These are phyloP conservation scores for Phytophthora fragariae DNA, from an alignment of 352 stramenopile species.

Conservation along the genomic window DNA sequence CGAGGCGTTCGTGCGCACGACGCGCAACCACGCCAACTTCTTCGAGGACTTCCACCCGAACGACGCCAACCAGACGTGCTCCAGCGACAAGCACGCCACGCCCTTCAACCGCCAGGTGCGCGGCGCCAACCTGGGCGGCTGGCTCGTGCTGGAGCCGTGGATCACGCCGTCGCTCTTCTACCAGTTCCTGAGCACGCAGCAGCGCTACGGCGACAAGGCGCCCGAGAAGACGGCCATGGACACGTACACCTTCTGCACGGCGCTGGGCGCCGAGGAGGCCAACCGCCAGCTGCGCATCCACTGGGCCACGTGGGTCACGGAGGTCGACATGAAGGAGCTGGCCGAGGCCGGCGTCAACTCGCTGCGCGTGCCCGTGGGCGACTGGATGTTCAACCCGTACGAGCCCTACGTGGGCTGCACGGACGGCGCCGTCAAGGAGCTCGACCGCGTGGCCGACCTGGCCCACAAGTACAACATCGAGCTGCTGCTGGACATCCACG, in stretches of 20 bases:
- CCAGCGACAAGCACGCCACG: constrained; percentile 35
- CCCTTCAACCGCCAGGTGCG: constrained; percentile 36
- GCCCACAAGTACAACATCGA: constrained; percentile 88
- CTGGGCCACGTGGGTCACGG: constrained; percentile 93
- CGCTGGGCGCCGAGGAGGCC: constrained; percentile 71
- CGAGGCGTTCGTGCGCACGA: constrained; percentile 44
- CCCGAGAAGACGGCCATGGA: constrained; percentile 91
- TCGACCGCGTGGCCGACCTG: constrained; percentile 91
- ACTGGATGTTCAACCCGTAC: constrained; percentile 68
- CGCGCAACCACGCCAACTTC: constrained; percentile 33
- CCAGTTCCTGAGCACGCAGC: constrained; percentile 62
- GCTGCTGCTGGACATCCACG: constrained; percentile 94
- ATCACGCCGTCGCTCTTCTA: constrained; percentile 42
- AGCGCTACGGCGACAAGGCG: constrained; percentile 76
- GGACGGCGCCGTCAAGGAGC: constrained; percentile 91
- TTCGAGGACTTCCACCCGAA: constrained; percentile 67
- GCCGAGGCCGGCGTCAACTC: constrained; percentile 35
- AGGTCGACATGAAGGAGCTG: constrained; percentile 35
- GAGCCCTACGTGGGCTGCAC: constrained; percentile 94
- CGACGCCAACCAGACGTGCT: constrained; percentile 38
- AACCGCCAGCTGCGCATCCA: constrained; percentile 94
- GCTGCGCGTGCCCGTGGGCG: constrained; percentile 30
- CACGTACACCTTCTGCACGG: constrained; percentile 85
- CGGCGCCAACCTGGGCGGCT: constrained; percentile 36
- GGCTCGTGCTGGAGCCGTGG: constrained; percentile 37